Conservation (phyloP, 1,139 yeast species). For the Eremothecium sinecaudum region DNA sequence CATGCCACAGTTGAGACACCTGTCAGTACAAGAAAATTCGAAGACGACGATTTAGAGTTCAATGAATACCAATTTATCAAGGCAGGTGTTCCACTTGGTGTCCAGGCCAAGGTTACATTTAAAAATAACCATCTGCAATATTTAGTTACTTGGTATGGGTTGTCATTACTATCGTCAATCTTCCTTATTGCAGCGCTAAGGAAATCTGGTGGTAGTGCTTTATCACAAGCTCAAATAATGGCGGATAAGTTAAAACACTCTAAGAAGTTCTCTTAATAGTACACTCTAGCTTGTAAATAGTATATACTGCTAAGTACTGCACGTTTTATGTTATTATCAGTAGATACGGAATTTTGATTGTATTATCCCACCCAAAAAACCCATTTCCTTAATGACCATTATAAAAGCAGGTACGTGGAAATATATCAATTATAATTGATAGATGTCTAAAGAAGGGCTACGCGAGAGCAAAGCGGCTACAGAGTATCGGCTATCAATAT, state of each 20-base stretch:
- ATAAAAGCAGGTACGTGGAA: no score
- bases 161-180: constrained; percentile 60
- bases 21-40: neutral
- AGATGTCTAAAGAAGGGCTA: constrained; percentile 5
- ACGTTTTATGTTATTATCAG: neutral
- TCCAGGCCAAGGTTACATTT: constrained; percentile 65
- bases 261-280: constrained; percentile 29
- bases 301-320: neutral
- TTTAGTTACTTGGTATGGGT: constrained; percentile 89
- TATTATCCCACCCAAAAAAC: neutral
- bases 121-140: constrained; percentile 89
- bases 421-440: neutral
- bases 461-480: constrained; percentile 21
- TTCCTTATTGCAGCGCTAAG: constrained; percentile 50
- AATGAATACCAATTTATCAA: constrained; percentile 43
- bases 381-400: no score
- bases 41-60: constrained; percentile 30
- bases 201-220: constrained; percentile 35
- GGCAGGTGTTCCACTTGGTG: constrained; percentile 88
- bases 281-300: constrained; percentile 3
- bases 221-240: constrained; percentile 32
- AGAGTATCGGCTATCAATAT: constrained; percentile 27
- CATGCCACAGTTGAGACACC: constrained; percentile 3
- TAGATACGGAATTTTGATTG: neutral
- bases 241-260: constrained; percentile 41